Base-by-base conservation (phyloP, 2,329 filamentous ascomycete species). In the Elsinoe australis region DNA sequence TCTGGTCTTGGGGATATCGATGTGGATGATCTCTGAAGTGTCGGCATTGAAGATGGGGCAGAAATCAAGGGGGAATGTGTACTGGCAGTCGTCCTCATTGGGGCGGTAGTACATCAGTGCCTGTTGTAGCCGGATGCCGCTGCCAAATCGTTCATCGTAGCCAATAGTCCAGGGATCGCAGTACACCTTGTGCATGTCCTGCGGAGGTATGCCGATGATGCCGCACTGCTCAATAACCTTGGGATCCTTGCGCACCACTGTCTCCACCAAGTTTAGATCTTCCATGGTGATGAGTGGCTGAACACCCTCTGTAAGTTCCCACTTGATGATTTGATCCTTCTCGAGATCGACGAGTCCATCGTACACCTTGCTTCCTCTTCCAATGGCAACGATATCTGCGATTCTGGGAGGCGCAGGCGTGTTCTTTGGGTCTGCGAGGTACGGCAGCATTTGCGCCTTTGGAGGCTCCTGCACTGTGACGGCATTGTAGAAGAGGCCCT, bases 111-210 rank as follows among this genome's bases (percentile, higher is more conserved):
- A 95, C 87, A 95, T 94, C 48, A 95, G 72, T 1, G 87, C 89
- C 68, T 95, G 89, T 67, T 95, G 89, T 3, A 95, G 77, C 48
- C 89, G 81, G 34, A 87, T 73, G 34, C 72, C 72, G 62, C 70
- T 90, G 53, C 88, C 89, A 59, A 88, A 92, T 35, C 89, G 82
- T 69, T 94, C 86, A 58, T 95, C 89, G 62, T 87, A 94, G 41
- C 89, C 89, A 65, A 95, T 94, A 1, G 89, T 94, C 89, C 89
- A 95, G 8, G 87, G 87, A 63, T 95, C 89, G 66, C 88, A 94
- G 71, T 94, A 95, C 39, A 95, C 86, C 68, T 95, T 95, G 72
- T 92, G 72, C 89, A 95, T 95, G 52, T 94, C 85, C 56, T 85
- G 75, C 49, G 74, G 75, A 9, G 86, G 78, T 52, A 95, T 86